Percentiles rank a stretch among this genome's conserved stretches.
Conservation (phyloP, 495 filamentous ascomycete species). For the Xylaria bambusicola region DNA sequence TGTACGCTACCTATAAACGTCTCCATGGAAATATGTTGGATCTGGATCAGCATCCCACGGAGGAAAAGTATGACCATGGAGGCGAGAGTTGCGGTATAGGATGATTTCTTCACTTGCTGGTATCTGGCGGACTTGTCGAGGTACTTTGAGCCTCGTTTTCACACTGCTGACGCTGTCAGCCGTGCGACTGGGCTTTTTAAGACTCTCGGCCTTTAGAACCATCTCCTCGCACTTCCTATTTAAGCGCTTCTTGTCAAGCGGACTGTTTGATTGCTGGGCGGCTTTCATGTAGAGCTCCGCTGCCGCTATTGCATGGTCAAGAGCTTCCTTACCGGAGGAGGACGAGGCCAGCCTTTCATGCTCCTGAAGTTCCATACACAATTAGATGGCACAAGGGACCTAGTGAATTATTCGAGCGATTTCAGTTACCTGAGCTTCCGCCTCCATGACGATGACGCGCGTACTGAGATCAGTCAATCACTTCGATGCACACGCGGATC, state of each 20-base stretch:
- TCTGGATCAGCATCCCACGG: conserved; percentile 71
- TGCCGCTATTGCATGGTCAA: conserved; percentile 71
- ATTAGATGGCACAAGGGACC: conserved; percentile 24
- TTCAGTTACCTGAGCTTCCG: conserved; percentile 42
- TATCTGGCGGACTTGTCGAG: conserved; percentile 62
- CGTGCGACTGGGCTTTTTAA: conserved; percentile 53
- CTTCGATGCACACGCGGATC: too few relatives aligned
- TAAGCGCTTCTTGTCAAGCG: conserved; percentile 59
- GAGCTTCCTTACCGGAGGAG: conserved; percentile 63
- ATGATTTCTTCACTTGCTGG: conserved; percentile 77
- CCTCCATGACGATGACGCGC: conserved; percentile 36
- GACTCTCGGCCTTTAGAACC: conserved; percentile 67
- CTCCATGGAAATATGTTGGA: conserved; percentile 24
- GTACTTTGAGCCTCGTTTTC: conserved; percentile 39
- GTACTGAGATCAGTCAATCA: not conserved
- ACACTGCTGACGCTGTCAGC: conserved; percentile 26
- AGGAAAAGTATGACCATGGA: conserved; percentile 79
- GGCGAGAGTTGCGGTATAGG: conserved; percentile 70
- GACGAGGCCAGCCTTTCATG: conserved; percentile 58
- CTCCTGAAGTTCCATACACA: conserved; percentile 49
- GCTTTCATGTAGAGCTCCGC: conserved; percentile 80
- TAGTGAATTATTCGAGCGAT: not conserved
- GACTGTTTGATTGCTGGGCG: conserved; percentile 50
- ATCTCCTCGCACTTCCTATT: conserved; percentile 66
- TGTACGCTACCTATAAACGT: conserved; percentile 26